A percentile compares a stretch with the other conserved stretches of the same genome.
Conservation (phyloP, 805 yeast genomes). For the Metschnikowia cubensis region DNA sequence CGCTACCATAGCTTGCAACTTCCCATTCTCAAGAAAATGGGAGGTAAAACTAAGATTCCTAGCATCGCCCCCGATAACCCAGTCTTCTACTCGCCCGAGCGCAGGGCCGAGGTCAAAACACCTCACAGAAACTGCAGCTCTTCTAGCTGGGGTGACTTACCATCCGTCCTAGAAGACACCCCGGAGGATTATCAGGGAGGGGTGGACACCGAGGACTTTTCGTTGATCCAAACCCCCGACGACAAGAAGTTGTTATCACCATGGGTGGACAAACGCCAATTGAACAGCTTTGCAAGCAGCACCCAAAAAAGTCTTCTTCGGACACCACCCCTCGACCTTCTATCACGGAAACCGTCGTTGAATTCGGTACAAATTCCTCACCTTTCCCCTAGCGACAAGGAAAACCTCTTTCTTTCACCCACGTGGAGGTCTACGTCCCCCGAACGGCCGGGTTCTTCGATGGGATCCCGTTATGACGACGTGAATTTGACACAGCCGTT, state of each 20-base stretch:
- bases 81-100: conserved; percentile 26
- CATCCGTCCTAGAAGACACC: conserved; percentile 4
- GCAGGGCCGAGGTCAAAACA: conserved; percentile 5
- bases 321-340: conserved; percentile 3
- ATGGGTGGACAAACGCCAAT: conserved; percentile 1
- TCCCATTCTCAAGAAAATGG: conserved; percentile 25
- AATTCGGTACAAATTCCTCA: conserved; percentile 18
- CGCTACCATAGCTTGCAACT: conserved; percentile 19
- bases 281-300: conserved; percentile 1
- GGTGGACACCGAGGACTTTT: conserved; percentile 1
- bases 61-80: conserved; percentile 28
- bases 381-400: conserved; percentile 12
- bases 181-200: background rate
- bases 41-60: conserved; percentile 23
- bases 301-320: background rate
- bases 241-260: conserved; percentile 2
- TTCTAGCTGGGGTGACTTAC: conserved; percentile 4
- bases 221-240: conserved; percentile 3
- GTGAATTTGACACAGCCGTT: conserved; percentile 24
- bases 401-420: conserved; percentile 5
- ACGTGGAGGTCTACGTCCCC: conserved; percentile 27
- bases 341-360: conserved; percentile 13
- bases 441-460: conserved; percentile 31
- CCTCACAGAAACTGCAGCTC: conserved; percentile 6
- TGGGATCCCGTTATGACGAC: conserved; percentile 34